Evolutionary conservation across 2,329 filamentous ascomycete genomes (phyloP), one percentile per base, ranked within the genome.

Genomic region (Alternaria atra): DNA sequence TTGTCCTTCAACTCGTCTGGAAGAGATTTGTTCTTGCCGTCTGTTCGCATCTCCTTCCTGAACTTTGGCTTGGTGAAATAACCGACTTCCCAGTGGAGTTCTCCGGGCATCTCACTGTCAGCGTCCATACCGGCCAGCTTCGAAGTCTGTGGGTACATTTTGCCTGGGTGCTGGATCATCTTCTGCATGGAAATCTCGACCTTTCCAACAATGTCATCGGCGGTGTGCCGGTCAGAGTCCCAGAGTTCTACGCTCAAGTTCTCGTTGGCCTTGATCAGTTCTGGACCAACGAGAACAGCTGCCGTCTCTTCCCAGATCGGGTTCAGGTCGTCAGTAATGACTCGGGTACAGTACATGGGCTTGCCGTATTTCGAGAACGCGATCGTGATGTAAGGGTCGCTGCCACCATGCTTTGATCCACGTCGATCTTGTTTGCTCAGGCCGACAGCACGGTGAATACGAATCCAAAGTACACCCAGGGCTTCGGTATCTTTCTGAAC

Each of bases 361-460:
- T 99, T 99, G 58, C 91, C 92, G 70, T 97, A 98, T 78, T 98
- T 97, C 72, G 92, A 96, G 83, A 96, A 98, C 40, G 91, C 90
- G 35, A 98, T 85, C 32, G 94, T 97, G 75, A 98, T 96, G 78
- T 98, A 98, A 0, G 94, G 93, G 70, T 99, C 95, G 52, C 92
- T 96, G 44, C 94, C 94, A 34, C 95, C 94, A 17, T 93, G 91
- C 53, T 90, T 86, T 72, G 89, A 94, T 40, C 93, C 94, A 60
- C 92, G 89, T 54, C 81, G 84, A 75, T 99, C 95, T 75, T 97
- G 94, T 80, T 97, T 97, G 83, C 92, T 97, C 59, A 99, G 85
- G 0, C 91, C 93, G 20, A 88, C 84, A 10, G 94, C 95, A 70
- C 92, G 91, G 80, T 97, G 92, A 52, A 98, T 97, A 15, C 93